Evolutionary conservation across 805 yeast genomes (phyloP).

Genomic region (Candida dajiaensis): DNA sequence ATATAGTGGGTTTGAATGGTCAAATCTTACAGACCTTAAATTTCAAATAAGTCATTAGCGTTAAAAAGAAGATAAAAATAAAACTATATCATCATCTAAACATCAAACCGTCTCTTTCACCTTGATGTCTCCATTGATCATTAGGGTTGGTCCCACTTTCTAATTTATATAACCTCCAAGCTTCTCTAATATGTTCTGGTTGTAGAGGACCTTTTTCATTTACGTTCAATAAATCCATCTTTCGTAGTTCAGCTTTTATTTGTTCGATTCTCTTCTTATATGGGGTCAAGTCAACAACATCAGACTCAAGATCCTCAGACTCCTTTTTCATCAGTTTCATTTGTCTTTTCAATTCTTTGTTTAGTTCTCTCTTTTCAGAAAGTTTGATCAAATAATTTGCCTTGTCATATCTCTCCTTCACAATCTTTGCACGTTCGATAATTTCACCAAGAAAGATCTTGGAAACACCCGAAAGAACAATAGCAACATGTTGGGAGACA

Average conservation of each 20-base stretch:
- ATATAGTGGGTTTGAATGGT: conserved; percentile 19
- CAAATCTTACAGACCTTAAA: not conserved
- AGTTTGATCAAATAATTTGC: conserved; percentile 28
- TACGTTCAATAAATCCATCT: conserved; percentile 24
- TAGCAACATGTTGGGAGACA: conserved; percentile 72
- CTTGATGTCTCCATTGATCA: conserved; percentile 66
- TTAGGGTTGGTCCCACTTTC: conserved; percentile 62
- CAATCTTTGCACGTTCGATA: conserved; percentile 72
- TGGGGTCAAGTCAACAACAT: conserved; percentile 3
- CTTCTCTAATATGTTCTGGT: conserved; percentile 85
- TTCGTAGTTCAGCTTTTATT: conserved; percentile 22
- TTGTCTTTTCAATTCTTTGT: conserved; percentile 27
- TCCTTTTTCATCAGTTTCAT: conserved; percentile 34
- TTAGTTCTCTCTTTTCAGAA: conserved; percentile 35
- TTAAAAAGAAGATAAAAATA: too few relatives aligned
- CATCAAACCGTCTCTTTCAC: conserved; percentile 64
- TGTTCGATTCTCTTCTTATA: conserved; percentile 17
- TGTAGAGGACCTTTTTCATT: conserved; percentile 52
- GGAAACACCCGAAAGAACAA: conserved; percentile 78
- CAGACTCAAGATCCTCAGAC: conserved; percentile 4
- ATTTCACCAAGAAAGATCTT: conserved; percentile 89
- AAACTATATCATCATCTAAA: conserved; percentile 44
- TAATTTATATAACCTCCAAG: conserved; percentile 69
- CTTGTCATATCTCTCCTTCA: conserved; percentile 53
- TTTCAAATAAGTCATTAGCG: not conserved